Percentiles rank a stretch among this genome's conserved stretches.
Conservation (phyloP, 2,329 filamentous ascomycete species). For the Fusarium bulbicola region DNA sequence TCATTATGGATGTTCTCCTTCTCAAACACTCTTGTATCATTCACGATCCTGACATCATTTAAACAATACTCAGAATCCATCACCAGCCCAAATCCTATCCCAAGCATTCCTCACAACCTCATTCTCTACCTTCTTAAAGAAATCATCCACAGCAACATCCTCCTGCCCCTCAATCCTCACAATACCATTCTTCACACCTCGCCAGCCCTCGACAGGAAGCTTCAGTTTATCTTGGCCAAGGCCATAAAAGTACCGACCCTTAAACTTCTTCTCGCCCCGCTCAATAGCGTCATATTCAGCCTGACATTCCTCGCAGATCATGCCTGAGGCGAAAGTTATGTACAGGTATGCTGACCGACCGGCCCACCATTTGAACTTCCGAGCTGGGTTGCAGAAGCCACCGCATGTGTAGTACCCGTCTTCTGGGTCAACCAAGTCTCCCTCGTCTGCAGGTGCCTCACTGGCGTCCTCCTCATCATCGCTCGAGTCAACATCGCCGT, state of each 20-base stretch:
- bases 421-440: background rate
- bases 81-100: background rate
- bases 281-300: background rate
- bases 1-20: too few species aligned
- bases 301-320: conserved; percentile 1
- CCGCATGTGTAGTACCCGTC: background rate
- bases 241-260: background rate
- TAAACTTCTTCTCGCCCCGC: background rate
- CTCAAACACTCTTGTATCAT: too few species aligned
- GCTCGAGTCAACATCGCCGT: background rate
- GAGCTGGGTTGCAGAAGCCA: background rate
- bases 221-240: background rate
- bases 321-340: background rate
- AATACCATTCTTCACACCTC: background rate
- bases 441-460: background rate
- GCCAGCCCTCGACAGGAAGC: conserved; percentile 11
- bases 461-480: background rate
- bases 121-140: background rate
- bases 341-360: background rate
- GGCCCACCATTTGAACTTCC: background rate
- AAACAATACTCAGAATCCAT: background rate
- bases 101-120: conserved; percentile 1
- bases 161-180: conserved; percentile 2
- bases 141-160: background rate
- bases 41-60: too few species aligned